Base-by-base conservation (phyloP, 768 basidiomycete genomes). In the Pleurotus djamor region DNA sequence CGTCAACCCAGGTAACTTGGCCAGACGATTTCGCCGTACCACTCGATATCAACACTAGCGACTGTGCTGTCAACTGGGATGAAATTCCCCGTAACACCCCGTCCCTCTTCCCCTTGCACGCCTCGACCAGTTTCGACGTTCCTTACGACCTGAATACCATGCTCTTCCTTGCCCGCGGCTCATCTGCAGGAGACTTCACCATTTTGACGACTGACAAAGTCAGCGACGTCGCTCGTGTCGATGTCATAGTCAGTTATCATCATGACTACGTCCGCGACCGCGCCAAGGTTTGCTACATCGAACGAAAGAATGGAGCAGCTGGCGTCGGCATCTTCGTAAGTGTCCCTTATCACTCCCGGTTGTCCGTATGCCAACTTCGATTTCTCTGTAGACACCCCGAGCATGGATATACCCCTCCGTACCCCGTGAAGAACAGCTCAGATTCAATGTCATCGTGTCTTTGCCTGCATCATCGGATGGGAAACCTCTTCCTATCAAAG, bases 301-400 rank as follows among this genome's bases (percentile, higher is more conserved):
- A 61, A 47, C 68, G 72, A 8, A 57, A 59, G 9, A 59, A 67
- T 1, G 63, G 63, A n/a, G 71, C 67, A 49, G 56, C 59, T 45
- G 76, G 76, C 37, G 68, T 77, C 33, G 75, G 75, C 34, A 70
- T 74, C 35, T 77, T 76, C 58, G 76, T 76, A 57, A 48, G 76
- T 68, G 2, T 9, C 52, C 17, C 33, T 21, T 28, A 28, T 28
- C 21, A 28, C 13, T 3, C 51, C 7, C 8, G 4, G 3, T 21
- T 17, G 6, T 38, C 41, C 4, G 12, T 48, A 13, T 14, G 48
- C 47, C 10, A n/a, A 16, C 35, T 52, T 16, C 5, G 14, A 44
- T 16, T 37, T 38, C 44, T 16, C 28, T 9, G 63, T 51, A 80
- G 79, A 78, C 77, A 0, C 72, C 73, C 17, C 16, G 34, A 21